Conservation (phyloP, 352 stramenopile species). For the Pythium vanterpoolii region DNA sequence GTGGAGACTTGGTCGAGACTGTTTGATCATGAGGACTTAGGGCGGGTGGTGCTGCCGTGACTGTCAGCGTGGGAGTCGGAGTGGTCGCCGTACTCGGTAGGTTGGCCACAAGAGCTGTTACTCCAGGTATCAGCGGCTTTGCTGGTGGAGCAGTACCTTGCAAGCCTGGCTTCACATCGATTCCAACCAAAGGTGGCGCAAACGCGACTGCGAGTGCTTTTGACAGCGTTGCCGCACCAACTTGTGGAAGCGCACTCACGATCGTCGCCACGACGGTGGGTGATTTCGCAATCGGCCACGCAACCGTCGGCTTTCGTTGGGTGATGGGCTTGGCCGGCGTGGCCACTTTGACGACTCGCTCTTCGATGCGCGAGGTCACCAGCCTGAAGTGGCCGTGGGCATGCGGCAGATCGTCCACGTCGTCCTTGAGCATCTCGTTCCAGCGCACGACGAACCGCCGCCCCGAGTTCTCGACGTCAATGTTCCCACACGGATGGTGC, state of each 20-base stretch:
- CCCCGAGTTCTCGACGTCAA: constrained; percentile 73
- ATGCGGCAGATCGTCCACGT: constrained; percentile 52
- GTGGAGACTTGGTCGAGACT: too few relatives aligned
- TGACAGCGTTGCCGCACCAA: background rate
- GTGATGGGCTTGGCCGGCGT: background rate
- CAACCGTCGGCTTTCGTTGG: background rate
- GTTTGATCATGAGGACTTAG: too few relatives aligned
- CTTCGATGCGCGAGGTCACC: constrained; percentile 35
- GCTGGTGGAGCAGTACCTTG: too few relatives aligned
- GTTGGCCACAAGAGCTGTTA: background rate
- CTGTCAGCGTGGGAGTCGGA: background rate
- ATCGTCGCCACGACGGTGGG: background rate
- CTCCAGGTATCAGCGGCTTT: background rate
- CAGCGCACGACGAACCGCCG: constrained; percentile 74
- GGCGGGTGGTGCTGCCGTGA: background rate
- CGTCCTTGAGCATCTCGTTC: constrained; percentile 71
- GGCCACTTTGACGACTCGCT: constrained; percentile 18
- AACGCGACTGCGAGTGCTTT: constrained; percentile 9
- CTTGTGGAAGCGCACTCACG: background rate
- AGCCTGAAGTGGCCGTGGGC: constrained; percentile 44
- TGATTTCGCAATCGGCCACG: background rate
- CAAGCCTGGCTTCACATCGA: too few relatives aligned
- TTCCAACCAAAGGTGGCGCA: background rate
- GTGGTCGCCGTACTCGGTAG: background rate
- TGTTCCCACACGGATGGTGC: constrained; percentile 61